Conservation (phyloP, 2,329 filamentous ascomycete species). For the Penicillium sp. region DNA sequence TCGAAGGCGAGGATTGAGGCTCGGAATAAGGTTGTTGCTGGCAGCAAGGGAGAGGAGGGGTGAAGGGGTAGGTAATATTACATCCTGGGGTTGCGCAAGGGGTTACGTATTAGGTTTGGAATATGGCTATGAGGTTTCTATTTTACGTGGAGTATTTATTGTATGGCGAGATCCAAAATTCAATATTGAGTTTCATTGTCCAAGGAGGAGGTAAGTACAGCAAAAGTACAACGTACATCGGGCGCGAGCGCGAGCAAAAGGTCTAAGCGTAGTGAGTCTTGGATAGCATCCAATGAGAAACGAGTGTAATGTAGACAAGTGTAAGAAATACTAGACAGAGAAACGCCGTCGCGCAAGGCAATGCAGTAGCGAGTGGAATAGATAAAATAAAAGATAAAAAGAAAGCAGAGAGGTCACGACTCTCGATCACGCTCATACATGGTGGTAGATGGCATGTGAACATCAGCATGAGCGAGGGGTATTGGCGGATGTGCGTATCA, state of each 20-base stretch:
- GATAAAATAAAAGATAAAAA: neutral
- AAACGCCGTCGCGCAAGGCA: neutral
- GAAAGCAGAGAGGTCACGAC: neutral
- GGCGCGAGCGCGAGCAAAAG: neutral
- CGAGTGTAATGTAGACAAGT: neutral
- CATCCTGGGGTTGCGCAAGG: neutral
- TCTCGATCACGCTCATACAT: neutral
- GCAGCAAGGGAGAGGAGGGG: neutral
- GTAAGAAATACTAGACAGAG: neutral
- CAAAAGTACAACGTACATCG: neutral
- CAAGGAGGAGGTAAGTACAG: slow-evolving; percentile 1
- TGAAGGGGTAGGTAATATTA: neutral
- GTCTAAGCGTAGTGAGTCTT: neutral
- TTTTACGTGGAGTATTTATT: neutral
- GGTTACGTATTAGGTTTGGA: too few species aligned
- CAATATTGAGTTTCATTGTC: neutral
- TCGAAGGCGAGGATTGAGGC: neutral
- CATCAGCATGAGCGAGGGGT: slow-evolving; percentile 10
- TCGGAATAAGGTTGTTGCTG: neutral
- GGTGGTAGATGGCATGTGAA: neutral
- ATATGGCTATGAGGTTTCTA: neutral
- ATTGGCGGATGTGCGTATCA: slow-evolving; percentile 16
- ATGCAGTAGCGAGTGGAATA: slow-evolving; percentile 1
- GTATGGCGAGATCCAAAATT: neutral
- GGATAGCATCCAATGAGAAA: neutral